phyloP scores from a whole-genome alignment of 2,329 filamentous ascomycete genomes.

The Verticillium albo-atrum region DNA sequence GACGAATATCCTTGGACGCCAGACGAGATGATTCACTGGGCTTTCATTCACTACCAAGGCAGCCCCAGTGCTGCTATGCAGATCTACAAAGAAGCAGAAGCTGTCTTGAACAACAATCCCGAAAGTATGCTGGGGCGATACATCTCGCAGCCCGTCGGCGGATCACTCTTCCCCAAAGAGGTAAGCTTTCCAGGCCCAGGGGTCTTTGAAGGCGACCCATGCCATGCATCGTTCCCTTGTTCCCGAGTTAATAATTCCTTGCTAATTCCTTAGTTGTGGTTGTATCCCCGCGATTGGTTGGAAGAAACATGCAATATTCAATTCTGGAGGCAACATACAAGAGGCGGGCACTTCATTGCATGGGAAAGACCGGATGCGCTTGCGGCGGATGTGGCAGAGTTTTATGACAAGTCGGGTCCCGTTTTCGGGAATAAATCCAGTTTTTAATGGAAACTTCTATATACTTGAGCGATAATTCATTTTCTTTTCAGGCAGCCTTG shows the following conservation, averaged over 20 bases:
- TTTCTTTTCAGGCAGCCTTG: no score
- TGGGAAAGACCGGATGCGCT: no score
- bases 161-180: neutral
- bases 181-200: neutral
- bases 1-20: conserved; percentile 11
- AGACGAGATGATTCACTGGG: neutral
- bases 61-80: neutral
- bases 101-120: neutral
- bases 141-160: neutral
- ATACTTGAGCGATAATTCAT: no score
- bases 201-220: no score
- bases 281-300: conserved; percentile 1
- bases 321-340: conserved; percentile 1
- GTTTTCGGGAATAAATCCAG: no score
- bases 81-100: neutral
- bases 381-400: no score
- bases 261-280: neutral
- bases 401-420: no score
- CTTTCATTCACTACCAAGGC: neutral
- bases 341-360: neutral
- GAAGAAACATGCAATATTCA: conserved; percentile 1
- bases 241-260: no score
- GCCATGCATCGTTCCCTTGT: no score
- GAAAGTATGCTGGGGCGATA: neutral
- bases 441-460: no score